Evolutionary conservation across 2,329 filamentous ascomycete genomes (phyloP), one percentile per base, ranked within the genome.

Genomic region (Trichoderma endophyticum): DNA sequence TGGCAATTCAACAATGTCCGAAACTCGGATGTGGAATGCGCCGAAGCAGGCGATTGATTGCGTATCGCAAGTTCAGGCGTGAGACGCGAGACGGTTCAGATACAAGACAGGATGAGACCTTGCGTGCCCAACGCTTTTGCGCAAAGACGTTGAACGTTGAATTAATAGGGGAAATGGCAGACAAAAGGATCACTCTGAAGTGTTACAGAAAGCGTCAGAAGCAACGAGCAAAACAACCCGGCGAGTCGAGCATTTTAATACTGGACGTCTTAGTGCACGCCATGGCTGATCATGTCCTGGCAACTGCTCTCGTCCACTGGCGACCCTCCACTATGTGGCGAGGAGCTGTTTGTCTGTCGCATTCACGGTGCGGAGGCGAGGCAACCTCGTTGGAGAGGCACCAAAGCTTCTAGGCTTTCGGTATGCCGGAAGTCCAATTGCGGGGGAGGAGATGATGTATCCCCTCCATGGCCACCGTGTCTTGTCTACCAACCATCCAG

Each of bases 321-420:
- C 74, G 73, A 79, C 78, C 78, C 78, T 79, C 78, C 78, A 79
- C 26, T 39, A 67, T 32, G 66, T 70, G 71, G 59, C 71, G 66
- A 70, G 71, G 65, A 71, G 70, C 28, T 63, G 36, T 3, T 39
- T 39, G 15, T 5, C 34, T 54, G 43, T 57, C 26, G 59, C 32
- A 57, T 61, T 69, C 43, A 70, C 57, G 65, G 64, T 61, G 59
- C 54, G 71, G 57, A 71, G 67, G 59, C 48, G 57, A 71, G 67
- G 59, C 48, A 70, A 72, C 64, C 63, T 61, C 34, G 65, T 64
- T 32, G 60, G 67, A 59, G 62, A 54, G 24, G 69, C 32, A 48
- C 70, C 32, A 54, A 8, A 24, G 65, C 70, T 61, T 26, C 48
- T 65, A 59, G 61, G 69, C 69, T 65, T 18, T 65, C 61, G 69